Base-by-base conservation (phyloP, 352 stramenopile genomes). In the Phytophthora capsici region DNA sequence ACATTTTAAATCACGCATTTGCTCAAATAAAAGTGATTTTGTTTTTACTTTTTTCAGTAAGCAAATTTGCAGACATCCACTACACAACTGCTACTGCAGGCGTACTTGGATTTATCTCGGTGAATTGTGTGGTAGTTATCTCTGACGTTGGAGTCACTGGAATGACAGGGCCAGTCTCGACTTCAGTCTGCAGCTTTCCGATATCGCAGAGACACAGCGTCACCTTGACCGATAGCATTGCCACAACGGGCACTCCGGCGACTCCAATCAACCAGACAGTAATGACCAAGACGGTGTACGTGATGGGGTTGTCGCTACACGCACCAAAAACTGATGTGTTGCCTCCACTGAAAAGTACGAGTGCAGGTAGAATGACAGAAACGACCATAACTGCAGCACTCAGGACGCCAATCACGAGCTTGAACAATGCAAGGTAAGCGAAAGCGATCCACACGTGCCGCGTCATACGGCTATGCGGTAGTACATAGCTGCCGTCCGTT, bases 401-500 rank as follows among this genome's bases (percentile, higher is more conserved):
- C 40, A 61, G 9, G 10, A 22, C 40, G 0, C 48, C 58, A 0
- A 43, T 13, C 2, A 22, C n/a, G n/a, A 54, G 9, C 40, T 66
- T 66, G 10, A 49, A 10, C 1, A 26, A 14, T 13, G 25, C 46
- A 22, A 65, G 58, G 10, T 65, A 65, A 19, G 48, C 0, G 41
- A 54, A 30, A 26, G 16, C 58, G 2, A 54, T 5, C 38, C 49
- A 60, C 38, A 54, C n/a, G 1, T 45, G 22, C 10, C 32, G n/a
- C 3, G 58, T 66, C 58, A 60, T 60, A 2, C 28, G 48, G 10
- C 47, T 22, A 8, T 60, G 28, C 12, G 57, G 47, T 40, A 66
- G 25, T 14, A 53, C 6, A 34, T 25, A 12, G 40, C 48, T 66
- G 14, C 0, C n/a, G n/a, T 59, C 50, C n/a, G 28, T 66, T 28